Conservation (phyloP, 2,329 filamentous ascomycete species). For the Tolypocladium pustulatum region DNA sequence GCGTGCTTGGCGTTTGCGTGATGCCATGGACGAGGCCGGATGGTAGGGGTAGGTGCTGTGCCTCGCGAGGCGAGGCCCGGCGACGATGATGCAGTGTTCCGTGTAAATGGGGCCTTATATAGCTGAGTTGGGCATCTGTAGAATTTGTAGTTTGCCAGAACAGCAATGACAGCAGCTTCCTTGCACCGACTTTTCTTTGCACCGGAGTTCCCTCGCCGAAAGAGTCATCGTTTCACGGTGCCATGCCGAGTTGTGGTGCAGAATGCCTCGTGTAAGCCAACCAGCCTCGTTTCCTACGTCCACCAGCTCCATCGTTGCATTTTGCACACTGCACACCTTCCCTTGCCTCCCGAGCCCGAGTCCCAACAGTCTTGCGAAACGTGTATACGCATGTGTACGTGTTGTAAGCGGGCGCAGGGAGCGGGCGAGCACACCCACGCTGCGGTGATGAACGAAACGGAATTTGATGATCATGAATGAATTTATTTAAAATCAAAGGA, state of each 20-base stretch:
- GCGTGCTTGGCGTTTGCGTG: background rate
- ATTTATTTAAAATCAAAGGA: background rate
- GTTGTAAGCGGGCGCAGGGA: background rate
- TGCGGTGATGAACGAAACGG: slow-evolving; percentile 14
- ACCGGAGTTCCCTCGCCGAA: too few species aligned
- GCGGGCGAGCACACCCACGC: background rate
- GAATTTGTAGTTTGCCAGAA: background rate
- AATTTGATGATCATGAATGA: slow-evolving; percentile 10
- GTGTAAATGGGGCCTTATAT: background rate
- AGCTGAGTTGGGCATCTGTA: background rate
- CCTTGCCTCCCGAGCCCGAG: background rate
- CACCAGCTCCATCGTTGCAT: too few species aligned
- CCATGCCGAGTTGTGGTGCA: background rate
- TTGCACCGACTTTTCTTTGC: background rate
- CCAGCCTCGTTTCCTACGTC: background rate
- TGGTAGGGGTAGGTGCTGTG: background rate
- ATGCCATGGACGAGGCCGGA: background rate
- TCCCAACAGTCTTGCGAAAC: background rate
- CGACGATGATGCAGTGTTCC: background rate
- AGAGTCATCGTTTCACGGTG: background rate
- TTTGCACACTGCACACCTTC: background rate
- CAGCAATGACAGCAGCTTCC: background rate
- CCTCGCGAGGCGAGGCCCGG: background rate
- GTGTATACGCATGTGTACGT: background rate
- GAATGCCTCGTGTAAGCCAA: background rate